Base-by-base conservation (phyloP, 1,284 basidiomycete species). In the Coniferiporia weirii region DNA sequence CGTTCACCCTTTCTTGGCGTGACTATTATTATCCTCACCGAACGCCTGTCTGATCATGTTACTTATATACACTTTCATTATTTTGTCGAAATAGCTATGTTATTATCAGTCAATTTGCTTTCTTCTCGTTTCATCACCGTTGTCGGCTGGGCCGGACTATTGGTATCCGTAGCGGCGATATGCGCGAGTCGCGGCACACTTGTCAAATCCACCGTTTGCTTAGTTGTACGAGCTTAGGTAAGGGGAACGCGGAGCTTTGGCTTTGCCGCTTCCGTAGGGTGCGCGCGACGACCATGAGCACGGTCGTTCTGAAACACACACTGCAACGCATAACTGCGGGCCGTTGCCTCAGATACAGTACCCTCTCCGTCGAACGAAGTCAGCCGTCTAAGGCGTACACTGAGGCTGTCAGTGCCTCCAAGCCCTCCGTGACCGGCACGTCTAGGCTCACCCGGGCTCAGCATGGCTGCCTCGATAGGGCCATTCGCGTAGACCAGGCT, bases 401-500 rank as follows among this genome's bases (percentile, higher is more conserved):
- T 1, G 45, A 53, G n/a, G 34, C 40, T 13, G n/a, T 38, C 10
- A 59, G 19, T 35, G 32, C 59, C 7, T 22, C 52, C 47, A 44
- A 51, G 20, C 45, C 22, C n/a, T 46, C 57, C 13, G 54, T 53
- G 6, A 43, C 40, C 32, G 17, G 47, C 32, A 57, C 51, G 17
- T 45, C 50, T 17, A 43, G 19, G 36, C 53, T 59, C 13, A 62
- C 43, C 32, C 27, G 49, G 17, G 19, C 44, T 34, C 57, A 58
- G 40, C 43, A 52, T 12, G 46, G 44, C 22, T 52, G 57, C 12
- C 72, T 92, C 50, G 81, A 87, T 62, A 76, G 72, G 54, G 88
- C 87, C 4, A 74, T 97, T 40, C 81, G 94, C 13, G 89, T 97
- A 10, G 93, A 97, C 72, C 93, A 95, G 65, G 94, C 93, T 0